Evolutionary conservation across 257 asterid genomes (phyloP), one percentile per base, ranked within the genome.

Genomic region (Solanum tacnaense): DNA sequence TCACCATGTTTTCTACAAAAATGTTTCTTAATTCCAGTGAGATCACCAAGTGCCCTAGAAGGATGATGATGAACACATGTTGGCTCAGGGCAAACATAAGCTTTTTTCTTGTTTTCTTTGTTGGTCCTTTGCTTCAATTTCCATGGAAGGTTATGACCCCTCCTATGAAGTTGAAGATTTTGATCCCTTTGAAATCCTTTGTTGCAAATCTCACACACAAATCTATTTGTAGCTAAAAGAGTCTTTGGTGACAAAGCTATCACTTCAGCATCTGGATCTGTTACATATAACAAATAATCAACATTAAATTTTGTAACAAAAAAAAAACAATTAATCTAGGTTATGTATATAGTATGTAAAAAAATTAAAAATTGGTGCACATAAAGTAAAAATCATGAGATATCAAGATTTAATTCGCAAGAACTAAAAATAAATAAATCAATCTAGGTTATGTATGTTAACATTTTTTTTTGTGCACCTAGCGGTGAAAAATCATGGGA

Each of bases 161-260:
- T 91, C 36, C 99, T 88, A 87, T 96, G 99, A 32, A 96, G 98
- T 38, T 96, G 99, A 4, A 96, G 98, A 31, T 96, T 96, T 70
- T 96, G 99, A n/a, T 96, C 99, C 68, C 99, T 93, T 88, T 96
- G 99, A 39, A 96, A 96, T n/a, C 98, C 98, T 89, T 95, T 94
- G 93, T 93, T 95, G 92, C 99, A 96, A n/a, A 96, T 90, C 90
- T 96, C 99, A 46, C 98, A 96, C 11, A 96, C 95, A 67, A 93
- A 96, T 84, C 98, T 86, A 87, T 96, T 96, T 5, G 98, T 95
- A 0, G 99, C 96, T 87, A 96, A 38, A 1, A 96, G 94, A 44
- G 98, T 93, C 86, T 73, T 92, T 9, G 99, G 98, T 36, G 99
- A 95, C 38, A 96, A 86, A 2, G 98, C 99, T 23, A 96, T 94